Conservation (phyloP, 208 protist genomes). For the Leishmania gerbilli region DNA sequence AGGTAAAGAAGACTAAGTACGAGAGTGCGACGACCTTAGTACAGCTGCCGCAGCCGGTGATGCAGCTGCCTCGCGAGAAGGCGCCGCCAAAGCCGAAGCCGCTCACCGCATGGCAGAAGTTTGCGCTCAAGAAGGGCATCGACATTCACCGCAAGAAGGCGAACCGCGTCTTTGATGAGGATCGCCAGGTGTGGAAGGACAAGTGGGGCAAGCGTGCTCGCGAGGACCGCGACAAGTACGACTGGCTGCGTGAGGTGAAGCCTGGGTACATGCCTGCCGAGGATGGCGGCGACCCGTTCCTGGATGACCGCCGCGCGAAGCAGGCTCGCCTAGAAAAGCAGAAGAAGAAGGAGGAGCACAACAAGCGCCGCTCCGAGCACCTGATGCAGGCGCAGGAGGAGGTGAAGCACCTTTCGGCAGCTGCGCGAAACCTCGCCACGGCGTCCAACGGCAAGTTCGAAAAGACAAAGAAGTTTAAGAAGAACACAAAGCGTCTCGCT, state of each 20-base stretch:
- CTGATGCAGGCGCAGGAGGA: conserved; percentile 71
- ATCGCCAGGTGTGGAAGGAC: conserved; percentile 90
- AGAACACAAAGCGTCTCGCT: conserved; percentile 52
- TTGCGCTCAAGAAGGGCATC: conserved; percentile 93
- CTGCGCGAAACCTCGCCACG: conserved; percentile 72
- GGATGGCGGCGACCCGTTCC: conserved; percentile 92
- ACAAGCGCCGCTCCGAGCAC: conserved; percentile 83
- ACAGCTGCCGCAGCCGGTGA: conserved; percentile 81
- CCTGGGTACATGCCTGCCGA: conserved; percentile 82
- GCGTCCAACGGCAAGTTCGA: conserved; percentile 94
- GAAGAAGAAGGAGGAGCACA: conserved; percentile 92
- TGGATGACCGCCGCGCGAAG: conserved; percentile 86
- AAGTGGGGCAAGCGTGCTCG: conserved; percentile 93
- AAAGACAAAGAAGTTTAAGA: conserved; percentile 65
- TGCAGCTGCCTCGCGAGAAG: conserved; percentile 92
- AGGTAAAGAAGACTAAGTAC: conserved; percentile 82
- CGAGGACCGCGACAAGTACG: conserved; percentile 88
- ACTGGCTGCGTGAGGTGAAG: conserved; percentile 93
- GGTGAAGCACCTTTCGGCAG: conserved; percentile 79
- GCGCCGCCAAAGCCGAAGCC: conserved; percentile 87
- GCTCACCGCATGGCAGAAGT: conserved; percentile 93
- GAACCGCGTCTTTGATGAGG: conserved; percentile 91
- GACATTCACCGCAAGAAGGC: conserved; percentile 89
- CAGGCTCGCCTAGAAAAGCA: conserved; percentile 86
- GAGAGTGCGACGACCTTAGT: conserved; percentile 66